A percentile compares a stretch with the other conserved stretches of the same genome.
These are phyloP conservation scores for Trypanosoma grayi DNA, from an alignment of 208 protist genomes.

Conservation along the genomic window DNA sequence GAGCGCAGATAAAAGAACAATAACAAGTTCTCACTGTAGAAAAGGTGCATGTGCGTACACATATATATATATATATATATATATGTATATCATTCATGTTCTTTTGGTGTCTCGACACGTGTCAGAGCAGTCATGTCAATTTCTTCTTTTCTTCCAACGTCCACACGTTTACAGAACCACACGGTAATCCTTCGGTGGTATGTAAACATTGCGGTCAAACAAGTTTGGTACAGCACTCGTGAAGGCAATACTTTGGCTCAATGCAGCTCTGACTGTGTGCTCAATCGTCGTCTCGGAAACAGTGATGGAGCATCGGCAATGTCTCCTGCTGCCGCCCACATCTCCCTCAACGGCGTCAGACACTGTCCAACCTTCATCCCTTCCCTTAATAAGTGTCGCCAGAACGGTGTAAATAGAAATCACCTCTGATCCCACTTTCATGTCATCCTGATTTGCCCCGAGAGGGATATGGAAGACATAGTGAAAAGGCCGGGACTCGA, in stretches of 20 bases:
- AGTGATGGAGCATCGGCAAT: conserved; percentile 9
- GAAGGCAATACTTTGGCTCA: conserved; percentile 7
- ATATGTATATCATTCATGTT: no score
- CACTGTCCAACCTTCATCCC: neutral
- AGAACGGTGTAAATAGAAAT: neutral
- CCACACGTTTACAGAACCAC: no score
- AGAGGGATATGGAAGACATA: conserved; percentile 17
- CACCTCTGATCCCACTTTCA: neutral
- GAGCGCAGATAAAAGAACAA: neutral
- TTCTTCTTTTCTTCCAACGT: no score
- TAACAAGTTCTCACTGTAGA: neutral
- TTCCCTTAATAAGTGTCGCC: conserved; percentile 8
- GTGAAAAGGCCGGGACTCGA: conserved; percentile 14
- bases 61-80: conserved; percentile 3
- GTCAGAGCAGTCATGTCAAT: conserved; percentile 15
- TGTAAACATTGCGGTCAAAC: conserved; percentile 10
- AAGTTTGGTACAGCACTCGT: conserved; percentile 1
- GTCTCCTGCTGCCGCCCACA: neutral
- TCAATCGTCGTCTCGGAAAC: conserved; percentile 19
- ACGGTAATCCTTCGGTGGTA: conserved; percentile 4
- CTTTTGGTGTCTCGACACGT: no score
- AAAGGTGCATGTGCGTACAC: neutral
- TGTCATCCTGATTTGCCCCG: neutral
- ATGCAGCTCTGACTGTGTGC: neutral
- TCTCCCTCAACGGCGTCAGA: neutral